Base-by-base conservation (phyloP, 2,329 filamentous ascomycete genomes). In the Neophaeococcomyces aloes region DNA sequence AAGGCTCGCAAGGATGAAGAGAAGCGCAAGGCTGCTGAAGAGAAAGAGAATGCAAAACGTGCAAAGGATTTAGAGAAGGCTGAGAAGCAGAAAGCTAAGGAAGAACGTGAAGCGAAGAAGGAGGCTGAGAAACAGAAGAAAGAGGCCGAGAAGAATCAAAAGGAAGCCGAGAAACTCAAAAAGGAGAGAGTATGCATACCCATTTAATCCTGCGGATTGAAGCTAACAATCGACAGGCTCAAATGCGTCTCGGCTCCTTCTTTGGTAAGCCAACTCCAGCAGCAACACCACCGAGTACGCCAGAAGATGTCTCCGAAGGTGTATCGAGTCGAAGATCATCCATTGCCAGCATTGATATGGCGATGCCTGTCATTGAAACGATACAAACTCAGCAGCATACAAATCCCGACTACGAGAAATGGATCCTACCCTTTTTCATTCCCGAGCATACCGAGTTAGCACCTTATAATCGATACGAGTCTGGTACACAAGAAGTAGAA, bases 371-470 rank as follows among this genome's bases (percentile, higher is more conserved):
- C 32, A 65, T 68, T 47, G 52, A 58, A 49, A 7, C 59, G 54
- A 4, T 47, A 11, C 43, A 50, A 7, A 14, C 45, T 2, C 44
- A 52, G 14, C 51, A 54, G 30, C 54, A 59, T 18, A 23, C 51
- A 6, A 49, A 57, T 42, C 53, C 74, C 0, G 71, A 76, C 34
- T 88, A 86, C 53, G 67, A 83, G 14, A 79, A 77, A 52, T 68
- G 72, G 29, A 96, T 96, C 56, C 74, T 86, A 25, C 79, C 84
- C 0, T 96, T 95, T 61, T 88, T 83, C 49, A 58, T 91, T 35
- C 82, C 86, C 46, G 71, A 79, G 2, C 74, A 86, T 56, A 83
- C 86, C 1, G 75, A 65, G n/a, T 54, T 95, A 42, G 86, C 87
- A 0, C 70, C 72, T 0, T 65, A 70, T 32, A 55, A 55, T 44